These are phyloP conservation scores for Kuraishia molischiana DNA, from an alignment of 805 yeast genomes.

Conservation along the genomic window DNA sequence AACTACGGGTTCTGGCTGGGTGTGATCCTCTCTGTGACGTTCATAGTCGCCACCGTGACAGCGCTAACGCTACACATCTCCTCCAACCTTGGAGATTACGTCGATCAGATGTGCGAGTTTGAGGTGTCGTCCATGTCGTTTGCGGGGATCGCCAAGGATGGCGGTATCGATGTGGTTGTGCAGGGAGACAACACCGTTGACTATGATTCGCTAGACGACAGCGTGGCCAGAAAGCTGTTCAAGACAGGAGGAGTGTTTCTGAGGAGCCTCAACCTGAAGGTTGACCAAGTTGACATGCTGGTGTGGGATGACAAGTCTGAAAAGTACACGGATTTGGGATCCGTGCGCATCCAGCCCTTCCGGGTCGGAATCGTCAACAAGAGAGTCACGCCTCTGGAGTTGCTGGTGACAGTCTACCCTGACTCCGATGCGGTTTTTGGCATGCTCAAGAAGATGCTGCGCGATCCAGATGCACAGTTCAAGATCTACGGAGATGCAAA, in stretches of 20 bases:
- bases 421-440: conserved; percentile 20
- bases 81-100: conserved; percentile 17
- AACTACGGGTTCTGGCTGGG: not conserved
- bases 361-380: conserved; percentile 19
- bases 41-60: not conserved
- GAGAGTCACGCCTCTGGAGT: conserved; percentile 13
- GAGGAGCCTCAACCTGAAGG: conserved; percentile 16
- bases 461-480: conserved; percentile 19
- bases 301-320: conserved; percentile 13
- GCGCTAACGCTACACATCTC: not conserved
- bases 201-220: conserved; percentile 19
- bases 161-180: conserved; percentile 21
- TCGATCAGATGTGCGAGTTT: conserved; percentile 21
- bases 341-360: conserved; percentile 22
- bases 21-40: not conserved
- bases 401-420: conserved; percentile 22
- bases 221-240: conserved; percentile 15
- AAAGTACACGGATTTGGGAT: conserved; percentile 19
- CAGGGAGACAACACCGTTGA: conserved; percentile 20
- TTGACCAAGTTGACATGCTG: conserved; percentile 20
- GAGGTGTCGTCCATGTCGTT: conserved; percentile 20
- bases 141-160: conserved; percentile 19
- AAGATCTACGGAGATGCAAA: conserved; percentile 23
- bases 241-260: conserved; percentile 21
- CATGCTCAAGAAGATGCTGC: conserved; percentile 20